phyloP scores from a whole-genome alignment of 805 yeast species.

The Myxozyma geophila region DNA sequence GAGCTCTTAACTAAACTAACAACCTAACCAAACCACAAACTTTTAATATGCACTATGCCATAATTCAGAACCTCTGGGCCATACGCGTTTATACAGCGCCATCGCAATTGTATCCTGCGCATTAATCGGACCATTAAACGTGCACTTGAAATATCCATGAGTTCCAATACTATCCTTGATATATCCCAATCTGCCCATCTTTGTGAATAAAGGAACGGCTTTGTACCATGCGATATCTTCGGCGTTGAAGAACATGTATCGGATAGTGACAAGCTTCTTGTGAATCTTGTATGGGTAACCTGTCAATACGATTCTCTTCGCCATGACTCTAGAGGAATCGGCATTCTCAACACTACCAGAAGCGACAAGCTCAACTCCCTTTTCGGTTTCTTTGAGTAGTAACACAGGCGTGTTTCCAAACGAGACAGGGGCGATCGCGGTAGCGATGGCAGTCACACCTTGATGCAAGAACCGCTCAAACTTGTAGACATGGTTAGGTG shows the following conservation, averaged over 20 bases:
- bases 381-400: conserved; percentile 61
- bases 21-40: neutral
- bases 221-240: conserved; percentile 89
- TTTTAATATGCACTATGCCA: conserved; percentile 24
- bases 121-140: conserved; percentile 85
- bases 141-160: conserved; percentile 96
- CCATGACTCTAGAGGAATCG: conserved; percentile 81
- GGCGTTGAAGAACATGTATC: conserved; percentile 95
- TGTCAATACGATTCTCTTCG: conserved; percentile 85
- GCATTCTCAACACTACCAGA: conserved; percentile 88
- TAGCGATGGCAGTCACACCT: conserved; percentile 74
- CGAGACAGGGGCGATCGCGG: conserved; percentile 84
- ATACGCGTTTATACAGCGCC: conserved; percentile 90
- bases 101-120: conserved; percentile 93
- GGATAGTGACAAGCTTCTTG: conserved; percentile 84
- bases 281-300: conserved; percentile 97
- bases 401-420: conserved; percentile 81
- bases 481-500: conserved; percentile 84
- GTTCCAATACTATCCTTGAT: conserved; percentile 96
- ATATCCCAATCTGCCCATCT: conserved; percentile 89
- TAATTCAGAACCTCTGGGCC: conserved; percentile 63
- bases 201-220: conserved; percentile 89
- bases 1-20: neutral
- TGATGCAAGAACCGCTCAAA: conserved; percentile 82
- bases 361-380: conserved; percentile 65